Base-by-base conservation (phyloP, 345 rosid genomes). In the Camelina sativa region DNA sequence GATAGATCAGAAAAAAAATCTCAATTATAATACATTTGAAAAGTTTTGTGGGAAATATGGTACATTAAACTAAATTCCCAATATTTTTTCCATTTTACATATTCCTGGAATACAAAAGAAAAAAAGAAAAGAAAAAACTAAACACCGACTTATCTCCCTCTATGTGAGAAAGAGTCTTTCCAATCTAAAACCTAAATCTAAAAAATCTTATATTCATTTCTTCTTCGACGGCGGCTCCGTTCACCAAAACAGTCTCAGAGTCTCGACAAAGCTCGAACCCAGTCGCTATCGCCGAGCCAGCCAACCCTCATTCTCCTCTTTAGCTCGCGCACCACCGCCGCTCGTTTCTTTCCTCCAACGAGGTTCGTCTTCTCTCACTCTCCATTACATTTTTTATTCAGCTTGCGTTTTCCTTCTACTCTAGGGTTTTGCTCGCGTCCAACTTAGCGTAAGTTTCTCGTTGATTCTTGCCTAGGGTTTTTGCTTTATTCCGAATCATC, bases 341-440 rank as follows among this genome's bases (percentile, higher is more conserved):
- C 65, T 62, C 48, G 38, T 11, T 50, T 50, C 38, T 56, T 57
- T 62, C 68, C 25, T 19, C 3, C 16, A 4, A 13, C 8, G 58
- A 34, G 37, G 76, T 56, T 55, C 37, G 71, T 63, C 32, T 30
- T 56, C 66, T 76, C 30, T 76, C 38, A 37, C 76, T 55, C 52
- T 28, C 30, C 30, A 35, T 37, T 56, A 7, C 13, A n/a, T 54
- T 16, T 16, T 54, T 23, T 16, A 6, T 34, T 43, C 50, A 3
- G 8, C 37, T 40, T 1, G 6, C 7, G 37, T 34, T 34, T 67
- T 40, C 19, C 32, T 37, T 59, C 19, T 50, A 59, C 25, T 34
- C 54, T 75, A 40, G 34, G 43, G 15, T 72, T 62, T 62, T 61
- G 20, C 32, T 47, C 8, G 35, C 28, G 32, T 60, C 22, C 53